Conservation (phyloP, 2,329 filamentous ascomycete species). For the Colletotrichum sublineola region DNA sequence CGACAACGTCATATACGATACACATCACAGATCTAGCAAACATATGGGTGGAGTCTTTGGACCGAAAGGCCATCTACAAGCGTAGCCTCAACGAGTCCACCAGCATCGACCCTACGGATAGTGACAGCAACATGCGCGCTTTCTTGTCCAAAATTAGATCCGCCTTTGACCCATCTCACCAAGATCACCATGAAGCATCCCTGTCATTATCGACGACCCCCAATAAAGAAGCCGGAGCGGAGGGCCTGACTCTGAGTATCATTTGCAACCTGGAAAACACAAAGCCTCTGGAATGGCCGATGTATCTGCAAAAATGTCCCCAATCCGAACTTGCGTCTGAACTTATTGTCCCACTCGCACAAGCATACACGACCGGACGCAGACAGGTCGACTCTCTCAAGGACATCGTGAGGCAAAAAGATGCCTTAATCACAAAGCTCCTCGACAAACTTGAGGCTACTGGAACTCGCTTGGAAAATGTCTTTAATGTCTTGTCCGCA, state of each 20-base stretch:
- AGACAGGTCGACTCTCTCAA: slow-evolving; percentile 60
- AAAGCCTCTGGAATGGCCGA: slow-evolving; percentile 73
- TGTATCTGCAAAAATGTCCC: slow-evolving; percentile 65
- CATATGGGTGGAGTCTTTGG: slow-evolving; percentile 78
- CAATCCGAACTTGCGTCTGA: slow-evolving; percentile 59
- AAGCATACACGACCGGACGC: slow-evolving; percentile 57
- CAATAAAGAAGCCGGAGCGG: slow-evolving; percentile 52
- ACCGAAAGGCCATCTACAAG: slow-evolving; percentile 71
- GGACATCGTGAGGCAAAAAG: slow-evolving; percentile 62
- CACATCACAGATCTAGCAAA: slow-evolving; percentile 79
- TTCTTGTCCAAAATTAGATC: slow-evolving; percentile 74
- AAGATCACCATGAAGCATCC: slow-evolving; percentile 59
- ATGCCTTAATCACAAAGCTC: slow-evolving; percentile 63
- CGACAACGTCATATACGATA: slow-evolving; percentile 70
- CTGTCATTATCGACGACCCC: slow-evolving; percentile 58
- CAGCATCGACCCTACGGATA: slow-evolving; percentile 80
- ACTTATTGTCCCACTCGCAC: slow-evolving; percentile 66
- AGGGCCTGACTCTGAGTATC: slow-evolving; percentile 65
- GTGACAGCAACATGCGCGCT: slow-evolving; percentile 74
- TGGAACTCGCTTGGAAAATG: slow-evolving; percentile 64
- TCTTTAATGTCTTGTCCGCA: slow-evolving; percentile 63
- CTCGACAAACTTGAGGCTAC: slow-evolving; percentile 67
- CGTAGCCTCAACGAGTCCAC: slow-evolving; percentile 74
- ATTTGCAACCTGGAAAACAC: slow-evolving; percentile 75
- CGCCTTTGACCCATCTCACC: slow-evolving; percentile 62